A percentile compares a stretch with the other conserved stretches of the same genome.
phyloP scores from a whole-genome alignment of 139 green algal species.

The Chlorella sorokiniana region DNA sequence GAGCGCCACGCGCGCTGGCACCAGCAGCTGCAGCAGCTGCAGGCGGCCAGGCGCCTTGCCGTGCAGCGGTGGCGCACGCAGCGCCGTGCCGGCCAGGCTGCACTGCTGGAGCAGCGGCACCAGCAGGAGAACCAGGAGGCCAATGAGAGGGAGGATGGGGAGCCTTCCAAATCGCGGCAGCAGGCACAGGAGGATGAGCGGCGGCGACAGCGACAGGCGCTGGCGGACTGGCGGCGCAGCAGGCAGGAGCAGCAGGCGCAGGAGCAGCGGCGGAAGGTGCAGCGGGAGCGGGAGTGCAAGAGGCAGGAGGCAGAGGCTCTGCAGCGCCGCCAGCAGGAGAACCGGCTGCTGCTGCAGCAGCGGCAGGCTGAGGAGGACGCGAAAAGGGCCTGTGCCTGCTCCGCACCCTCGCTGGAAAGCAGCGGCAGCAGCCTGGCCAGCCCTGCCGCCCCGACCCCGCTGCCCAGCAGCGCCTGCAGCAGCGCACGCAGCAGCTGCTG shows the following conservation, averaged over 20 bases:
- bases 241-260: neutral
- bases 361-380: neutral
- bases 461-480: neutral
- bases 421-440: neutral
- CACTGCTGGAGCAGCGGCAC: neutral
- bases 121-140: neutral
- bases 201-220: neutral
- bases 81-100: neutral
- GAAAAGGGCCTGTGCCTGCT: neutral
- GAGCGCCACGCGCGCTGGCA: conserved; percentile 24
- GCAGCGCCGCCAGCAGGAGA: conserved; percentile 17
- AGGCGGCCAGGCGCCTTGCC: conserved; percentile 15
- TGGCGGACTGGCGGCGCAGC: neutral
- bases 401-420: neutral
- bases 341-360: conserved; percentile 10
- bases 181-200: neutral
- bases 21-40: conserved; percentile 15
- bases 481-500: conserved; percentile 31
- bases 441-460: neutral
- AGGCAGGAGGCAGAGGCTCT: neutral
- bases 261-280: neutral
- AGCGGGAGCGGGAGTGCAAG: neutral
- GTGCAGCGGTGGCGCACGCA: conserved; percentile 16
- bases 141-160: neutral
- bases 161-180: neutral